These are phyloP conservation scores for Tremellales sp. DNA, from an alignment of 1,284 basidiomycete species.

Conservation along the genomic window DNA sequence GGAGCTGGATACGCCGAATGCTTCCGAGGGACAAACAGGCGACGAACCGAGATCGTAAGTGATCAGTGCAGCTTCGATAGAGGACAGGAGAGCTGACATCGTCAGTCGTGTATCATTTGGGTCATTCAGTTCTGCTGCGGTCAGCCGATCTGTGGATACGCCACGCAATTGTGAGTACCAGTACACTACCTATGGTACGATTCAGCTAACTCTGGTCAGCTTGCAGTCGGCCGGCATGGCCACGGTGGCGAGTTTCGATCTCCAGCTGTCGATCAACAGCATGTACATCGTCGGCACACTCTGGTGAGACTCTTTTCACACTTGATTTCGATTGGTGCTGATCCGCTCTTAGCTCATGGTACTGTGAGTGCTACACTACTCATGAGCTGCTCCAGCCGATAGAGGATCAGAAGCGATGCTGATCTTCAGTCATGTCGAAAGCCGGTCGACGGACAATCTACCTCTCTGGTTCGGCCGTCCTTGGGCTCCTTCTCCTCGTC, in stretches of 20 bases:
- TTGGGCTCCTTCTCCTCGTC: conserved; percentile 3
- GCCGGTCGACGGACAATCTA: conserved; percentile 20
- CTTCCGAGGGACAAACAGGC: conserved; percentile 15
- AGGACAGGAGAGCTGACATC: background rate
- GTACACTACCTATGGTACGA: no score
- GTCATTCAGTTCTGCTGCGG: conserved; percentile 30
- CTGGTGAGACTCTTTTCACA: no score
- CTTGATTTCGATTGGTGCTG: no score
- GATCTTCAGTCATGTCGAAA: background rate
- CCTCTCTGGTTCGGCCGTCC: conserved; percentile 13
- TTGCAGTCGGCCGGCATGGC: conserved; percentile 38
- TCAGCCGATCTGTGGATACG: conserved; percentile 14
- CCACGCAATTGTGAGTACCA: conserved; percentile 7
- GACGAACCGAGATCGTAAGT: conserved; percentile 25
- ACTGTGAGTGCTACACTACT: background rate
- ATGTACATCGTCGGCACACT: background rate
- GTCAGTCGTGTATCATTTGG: conserved; percentile 35
- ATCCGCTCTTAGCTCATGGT: background rate
- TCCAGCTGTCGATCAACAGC: background rate
- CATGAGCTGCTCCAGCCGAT: no score
- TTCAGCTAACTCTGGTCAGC: no score
- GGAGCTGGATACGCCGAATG: conserved; percentile 20
- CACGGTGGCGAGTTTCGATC: conserved; percentile 16
- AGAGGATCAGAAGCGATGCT: background rate
- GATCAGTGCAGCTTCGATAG: background rate